Evolutionary conservation across 83 land plant species (phyloP).

Genomic region (Diphasiastrum complanatum): DNA sequence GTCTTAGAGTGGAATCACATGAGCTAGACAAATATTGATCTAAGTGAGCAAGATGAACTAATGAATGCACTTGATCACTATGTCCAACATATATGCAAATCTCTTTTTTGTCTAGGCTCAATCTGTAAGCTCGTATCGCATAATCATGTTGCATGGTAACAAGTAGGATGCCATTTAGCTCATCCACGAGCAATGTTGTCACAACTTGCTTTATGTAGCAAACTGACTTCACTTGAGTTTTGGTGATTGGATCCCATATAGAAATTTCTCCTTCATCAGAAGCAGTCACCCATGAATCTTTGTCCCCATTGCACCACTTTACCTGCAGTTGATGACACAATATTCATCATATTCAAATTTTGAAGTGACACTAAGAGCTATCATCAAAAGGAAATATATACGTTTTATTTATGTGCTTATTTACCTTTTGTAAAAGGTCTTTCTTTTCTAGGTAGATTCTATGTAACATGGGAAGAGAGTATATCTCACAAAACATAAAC

Average conservation of each 20-base stretch:
- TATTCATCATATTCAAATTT: too few species aligned
- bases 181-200: conserved; percentile 25
- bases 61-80: conserved; percentile 29
- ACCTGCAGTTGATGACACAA: conserved; percentile 12
- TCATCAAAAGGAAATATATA: too few species aligned
- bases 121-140: conserved; percentile 13
- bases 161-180: conserved; percentile 19
- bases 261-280: conserved; percentile 23
- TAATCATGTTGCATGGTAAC: conserved; percentile 19
- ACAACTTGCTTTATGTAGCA: conserved; percentile 19
- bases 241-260: conserved; percentile 26
- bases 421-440: too few species aligned
- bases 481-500: too few species aligned
- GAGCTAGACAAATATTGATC: conserved; percentile 26
- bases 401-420: too few species aligned
- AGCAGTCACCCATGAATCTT: conserved; percentile 26
- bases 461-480: too few species aligned
- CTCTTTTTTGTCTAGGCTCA: conserved; percentile 16
- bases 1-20: conserved; percentile 26
- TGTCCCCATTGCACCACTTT: conserved; percentile 24
- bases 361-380: too few species aligned
- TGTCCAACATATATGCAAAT: conserved; percentile 27
- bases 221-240: conserved; percentile 3
- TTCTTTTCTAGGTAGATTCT: too few species aligned
- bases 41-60: conserved; percentile 17